Evolutionary conservation across 768 basidiomycete species (phyloP).

Genomic region (Podaxis carcinomalis): DNA sequence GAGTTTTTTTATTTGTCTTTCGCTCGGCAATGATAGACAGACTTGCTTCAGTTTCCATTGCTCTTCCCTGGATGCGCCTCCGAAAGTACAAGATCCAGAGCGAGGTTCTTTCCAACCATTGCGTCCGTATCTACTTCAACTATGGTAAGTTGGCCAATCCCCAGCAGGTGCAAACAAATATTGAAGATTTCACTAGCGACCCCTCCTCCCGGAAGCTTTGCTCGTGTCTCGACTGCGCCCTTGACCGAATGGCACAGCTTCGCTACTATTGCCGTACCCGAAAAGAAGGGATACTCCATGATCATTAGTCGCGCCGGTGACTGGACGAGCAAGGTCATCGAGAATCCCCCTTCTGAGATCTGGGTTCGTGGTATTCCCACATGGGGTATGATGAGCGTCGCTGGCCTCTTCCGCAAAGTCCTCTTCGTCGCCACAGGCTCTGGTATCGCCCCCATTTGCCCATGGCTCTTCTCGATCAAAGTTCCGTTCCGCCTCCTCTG

Average conservation of each 20-base stretch:
- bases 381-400: constrained; percentile 46
- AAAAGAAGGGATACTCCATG: constrained; percentile 40
- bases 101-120: constrained; percentile 50
- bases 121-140: constrained; percentile 50
- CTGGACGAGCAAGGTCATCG: constrained; percentile 48
- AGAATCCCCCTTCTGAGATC: constrained; percentile 43
- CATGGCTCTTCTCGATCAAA: constrained; percentile 29
- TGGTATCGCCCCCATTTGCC: constrained; percentile 46
- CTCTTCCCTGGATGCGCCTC: constrained; percentile 50
- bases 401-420: constrained; percentile 44
- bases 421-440: constrained; percentile 52
- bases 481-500: constrained; percentile 36
- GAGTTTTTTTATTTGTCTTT: not conserved
- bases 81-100: constrained; percentile 44
- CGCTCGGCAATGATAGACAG: constrained; percentile 17
- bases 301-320: constrained; percentile 55
- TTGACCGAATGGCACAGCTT: constrained; percentile 50
- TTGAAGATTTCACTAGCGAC: constrained; percentile 5
- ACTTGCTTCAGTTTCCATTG: constrained; percentile 34
- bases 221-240: constrained; percentile 29
- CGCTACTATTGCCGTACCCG: constrained; percentile 36
- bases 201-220: constrained; percentile 14
- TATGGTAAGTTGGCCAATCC: constrained; percentile 35
- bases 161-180: constrained; percentile 15
- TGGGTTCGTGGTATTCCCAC: constrained; percentile 53